These are phyloP conservation scores for Metschnikowia henanensis DNA, from an alignment of 805 yeast species.

Conservation along the genomic window DNA sequence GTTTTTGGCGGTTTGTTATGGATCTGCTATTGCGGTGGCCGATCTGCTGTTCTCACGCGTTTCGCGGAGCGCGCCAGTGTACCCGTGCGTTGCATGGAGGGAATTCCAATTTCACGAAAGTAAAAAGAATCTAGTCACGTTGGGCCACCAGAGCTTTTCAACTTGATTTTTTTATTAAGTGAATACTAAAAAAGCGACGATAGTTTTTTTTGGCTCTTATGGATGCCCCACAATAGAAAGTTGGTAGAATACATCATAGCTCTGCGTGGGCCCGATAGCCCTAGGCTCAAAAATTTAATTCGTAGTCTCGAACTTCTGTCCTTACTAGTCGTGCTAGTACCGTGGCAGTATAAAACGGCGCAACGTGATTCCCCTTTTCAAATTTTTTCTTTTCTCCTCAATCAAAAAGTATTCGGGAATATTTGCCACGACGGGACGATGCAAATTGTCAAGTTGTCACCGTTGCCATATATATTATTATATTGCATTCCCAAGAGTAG, in stretches of 20 bases:
- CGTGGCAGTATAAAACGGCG: constrained; percentile 14
- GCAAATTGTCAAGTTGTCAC: constrained; percentile 57
- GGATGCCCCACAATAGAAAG: too few relatives aligned
- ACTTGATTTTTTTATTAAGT: too few relatives aligned
- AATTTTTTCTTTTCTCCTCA: constrained; percentile 31
- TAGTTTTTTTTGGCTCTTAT: too few relatives aligned
- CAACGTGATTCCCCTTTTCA: constrained; percentile 12
- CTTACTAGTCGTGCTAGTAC: constrained; percentile 14
- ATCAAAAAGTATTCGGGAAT: constrained; percentile 63
- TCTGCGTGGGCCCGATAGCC: too few relatives aligned
- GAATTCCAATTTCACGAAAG: too few relatives aligned
- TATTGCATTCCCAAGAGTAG: constrained; percentile 52
- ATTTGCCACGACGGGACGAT: constrained; percentile 70
- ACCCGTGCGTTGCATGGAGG: neutral
- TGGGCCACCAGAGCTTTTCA: too few relatives aligned
- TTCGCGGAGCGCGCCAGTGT: constrained; percentile 4
- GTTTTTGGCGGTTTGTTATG: neutral
- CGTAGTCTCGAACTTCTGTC: too few relatives aligned
- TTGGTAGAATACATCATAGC: too few relatives aligned
- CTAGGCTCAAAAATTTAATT: too few relatives aligned
- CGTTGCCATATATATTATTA: constrained; percentile 56
- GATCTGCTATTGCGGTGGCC: neutral
- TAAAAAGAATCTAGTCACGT: too few relatives aligned
- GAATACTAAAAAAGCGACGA: too few relatives aligned
- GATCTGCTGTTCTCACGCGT: too few relatives aligned